Conservation (phyloP, 2,329 filamentous ascomycete species). For the Penicillium sp. region DNA sequence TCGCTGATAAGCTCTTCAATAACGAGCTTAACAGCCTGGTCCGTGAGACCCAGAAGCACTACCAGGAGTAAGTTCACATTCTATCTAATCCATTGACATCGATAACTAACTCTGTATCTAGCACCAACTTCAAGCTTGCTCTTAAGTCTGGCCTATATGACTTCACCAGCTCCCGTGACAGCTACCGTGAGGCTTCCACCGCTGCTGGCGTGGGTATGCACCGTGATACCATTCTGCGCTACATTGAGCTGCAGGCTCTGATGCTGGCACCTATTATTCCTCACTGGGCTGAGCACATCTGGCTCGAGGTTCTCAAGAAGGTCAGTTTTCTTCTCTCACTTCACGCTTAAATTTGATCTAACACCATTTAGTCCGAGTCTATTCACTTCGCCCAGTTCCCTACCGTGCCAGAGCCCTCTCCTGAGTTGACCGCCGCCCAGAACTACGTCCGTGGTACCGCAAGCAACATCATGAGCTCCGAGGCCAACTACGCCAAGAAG, state of each 20-base stretch:
- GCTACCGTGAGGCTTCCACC: constrained; percentile 79
- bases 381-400: constrained; percentile 81
- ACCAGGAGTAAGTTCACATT: constrained; percentile 57
- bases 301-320: constrained; percentile 83
- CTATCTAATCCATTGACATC: not conserved
- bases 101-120: constrained; percentile 25
- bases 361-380: constrained; percentile 54
- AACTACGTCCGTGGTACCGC: constrained; percentile 75
- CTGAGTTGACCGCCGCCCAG: constrained; percentile 70
- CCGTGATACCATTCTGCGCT: constrained; percentile 71
- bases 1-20: constrained; percentile 85
- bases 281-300: constrained; percentile 93
- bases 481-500: constrained; percentile 73
- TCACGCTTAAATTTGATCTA: constrained; percentile 1
- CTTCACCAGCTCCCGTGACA: constrained; percentile 81
- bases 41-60: constrained; percentile 74
- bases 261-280: constrained; percentile 81
- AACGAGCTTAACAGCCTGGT: constrained; percentile 88
- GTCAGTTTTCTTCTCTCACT: constrained; percentile 21
- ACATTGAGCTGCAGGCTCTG: constrained; percentile 81
- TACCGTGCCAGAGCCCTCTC: constrained; percentile 61
- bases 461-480: constrained; percentile 80
- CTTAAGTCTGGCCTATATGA: constrained; percentile 86
- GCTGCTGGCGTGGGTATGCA: constrained; percentile 83
- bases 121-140: constrained; percentile 80